These are phyloP conservation scores for Cytospora piceae DNA, from an alignment of 2,329 filamentous ascomycete genomes.

Conservation along the genomic window DNA sequence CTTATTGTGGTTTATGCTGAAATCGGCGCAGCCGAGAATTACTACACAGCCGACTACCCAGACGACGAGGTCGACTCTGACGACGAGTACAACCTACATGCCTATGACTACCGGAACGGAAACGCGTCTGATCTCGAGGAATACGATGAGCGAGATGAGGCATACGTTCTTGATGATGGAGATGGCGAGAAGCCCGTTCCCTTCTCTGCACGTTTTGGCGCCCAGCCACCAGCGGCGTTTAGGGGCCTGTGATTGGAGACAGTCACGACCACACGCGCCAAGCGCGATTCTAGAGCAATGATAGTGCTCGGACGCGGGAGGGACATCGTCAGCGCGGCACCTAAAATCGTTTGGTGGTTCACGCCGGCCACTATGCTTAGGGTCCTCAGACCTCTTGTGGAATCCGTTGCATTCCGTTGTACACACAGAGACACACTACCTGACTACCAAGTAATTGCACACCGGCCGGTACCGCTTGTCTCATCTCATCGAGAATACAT, in stretches of 20 bases:
- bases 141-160: slow-evolving; percentile 48
- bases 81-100: slow-evolving; percentile 62
- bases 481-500: neutral
- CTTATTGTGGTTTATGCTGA: slow-evolving; percentile 10
- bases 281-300: neutral
- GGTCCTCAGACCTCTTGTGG: neutral
- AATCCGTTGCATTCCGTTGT: neutral
- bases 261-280: neutral
- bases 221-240: slow-evolving; percentile 32
- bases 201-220: slow-evolving; percentile 31
- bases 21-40: slow-evolving; percentile 66
- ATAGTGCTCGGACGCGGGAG: neutral
- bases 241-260: slow-evolving; percentile 11
- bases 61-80: slow-evolving; percentile 78
- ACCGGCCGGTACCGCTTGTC: neutral
- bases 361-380: neutral
- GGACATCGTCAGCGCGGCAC: neutral
- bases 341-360: neutral
- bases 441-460: neutral
- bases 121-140: slow-evolving; percentile 61
- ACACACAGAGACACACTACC: neutral
- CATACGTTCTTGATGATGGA: slow-evolving; percentile 39
- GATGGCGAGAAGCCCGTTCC: slow-evolving; percentile 26
- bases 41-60: slow-evolving; percentile 79
- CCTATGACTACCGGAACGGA: slow-evolving; percentile 58